These are phyloP conservation scores for Collybiopsis luxurians DNA, from an alignment of 768 basidiomycete species.

Conservation along the genomic window DNA sequence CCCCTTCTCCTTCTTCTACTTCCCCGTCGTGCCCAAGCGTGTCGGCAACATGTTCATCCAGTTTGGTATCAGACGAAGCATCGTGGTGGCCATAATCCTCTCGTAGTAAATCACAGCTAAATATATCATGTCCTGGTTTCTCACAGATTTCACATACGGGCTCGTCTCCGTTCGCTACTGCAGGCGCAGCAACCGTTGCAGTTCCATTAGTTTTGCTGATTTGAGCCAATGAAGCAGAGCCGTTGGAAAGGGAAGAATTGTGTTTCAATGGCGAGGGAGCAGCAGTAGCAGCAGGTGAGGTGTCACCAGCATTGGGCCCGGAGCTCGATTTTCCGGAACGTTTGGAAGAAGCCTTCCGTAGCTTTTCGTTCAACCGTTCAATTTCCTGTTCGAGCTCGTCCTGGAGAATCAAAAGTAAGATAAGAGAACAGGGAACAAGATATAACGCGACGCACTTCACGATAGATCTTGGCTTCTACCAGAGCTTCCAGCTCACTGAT, in stretches of 20 bases:
- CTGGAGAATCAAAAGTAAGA: slow-evolving; percentile 28
- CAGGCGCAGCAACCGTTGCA: slow-evolving; percentile 15
- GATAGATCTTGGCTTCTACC: slow-evolving; percentile 95
- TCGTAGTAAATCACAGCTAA: slow-evolving; percentile 75
- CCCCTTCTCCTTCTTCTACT: slow-evolving; percentile 8
- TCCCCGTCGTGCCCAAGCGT: neutral
- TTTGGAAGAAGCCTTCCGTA: slow-evolving; percentile 58
- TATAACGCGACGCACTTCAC: slow-evolving; percentile 50
- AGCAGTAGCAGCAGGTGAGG: slow-evolving; percentile 11
- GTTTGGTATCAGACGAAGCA: neutral
- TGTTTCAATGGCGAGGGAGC: slow-evolving; percentile 11
- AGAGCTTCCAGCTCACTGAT: slow-evolving; percentile 89
- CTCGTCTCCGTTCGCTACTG: slow-evolving; percentile 22
- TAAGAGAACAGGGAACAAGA: neutral
- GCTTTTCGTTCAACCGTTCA: slow-evolving; percentile 70
- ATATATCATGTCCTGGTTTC: slow-evolving; percentile 81
- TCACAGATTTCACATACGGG: slow-evolving; percentile 86
- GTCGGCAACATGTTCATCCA: neutral
- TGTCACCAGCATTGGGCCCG: neutral
- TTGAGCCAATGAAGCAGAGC: slow-evolving; percentile 3
- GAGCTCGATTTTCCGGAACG: slow-evolving; percentile 42
- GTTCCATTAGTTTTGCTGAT: slow-evolving; percentile 11
- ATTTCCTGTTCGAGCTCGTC: slow-evolving; percentile 88
- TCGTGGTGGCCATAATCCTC: slow-evolving; percentile 36
- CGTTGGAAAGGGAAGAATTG: slow-evolving; percentile 16